These are phyloP conservation scores for Jackrogersella multiformis DNA, from an alignment of 495 filamentous ascomycete species.

Conservation along the genomic window DNA sequence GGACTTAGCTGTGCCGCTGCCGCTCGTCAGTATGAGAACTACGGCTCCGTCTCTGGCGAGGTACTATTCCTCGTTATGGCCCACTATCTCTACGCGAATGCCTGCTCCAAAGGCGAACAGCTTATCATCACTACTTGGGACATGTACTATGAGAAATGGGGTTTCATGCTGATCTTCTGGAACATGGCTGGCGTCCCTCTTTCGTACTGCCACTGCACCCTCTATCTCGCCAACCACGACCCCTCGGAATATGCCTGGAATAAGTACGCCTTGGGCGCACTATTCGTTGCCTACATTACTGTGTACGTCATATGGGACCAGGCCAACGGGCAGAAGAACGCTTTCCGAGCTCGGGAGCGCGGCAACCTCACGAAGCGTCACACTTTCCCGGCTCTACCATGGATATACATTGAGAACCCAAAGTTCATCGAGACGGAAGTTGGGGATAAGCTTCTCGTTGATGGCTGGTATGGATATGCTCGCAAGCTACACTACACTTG, in stretches of 20 bases:
- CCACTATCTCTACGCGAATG: constrained; percentile 95
- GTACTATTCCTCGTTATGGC: constrained; percentile 89
- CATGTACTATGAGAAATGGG: constrained; percentile 99
- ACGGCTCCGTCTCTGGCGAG: constrained; percentile 92
- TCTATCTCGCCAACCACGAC: constrained; percentile 91
- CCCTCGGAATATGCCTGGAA: constrained; percentile 86
- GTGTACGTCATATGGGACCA: constrained; percentile 95
- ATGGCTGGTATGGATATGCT: constrained; percentile 94
- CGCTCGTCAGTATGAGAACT: constrained; percentile 85
- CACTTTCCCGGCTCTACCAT: constrained; percentile 93
- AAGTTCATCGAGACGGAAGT: constrained; percentile 80
- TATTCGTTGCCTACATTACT: constrained; percentile 80
- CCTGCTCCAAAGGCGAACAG: constrained; percentile 96
- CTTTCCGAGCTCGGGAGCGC: constrained; percentile 82
- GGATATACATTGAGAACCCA: constrained; percentile 87
- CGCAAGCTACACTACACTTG: constrained; percentile 97
- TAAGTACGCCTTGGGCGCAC: constrained; percentile 67
- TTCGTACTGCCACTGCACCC: constrained; percentile 94
- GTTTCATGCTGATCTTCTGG: constrained; percentile 99
- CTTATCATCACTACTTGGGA: constrained; percentile 95
- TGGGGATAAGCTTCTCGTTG: constrained; percentile 83
- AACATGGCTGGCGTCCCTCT: constrained; percentile 96
- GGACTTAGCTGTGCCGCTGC: constrained; percentile 79
- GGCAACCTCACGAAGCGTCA: constrained; percentile 77
- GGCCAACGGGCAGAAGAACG: constrained; percentile 93